These are phyloP conservation scores for Penicillium manginii DNA, from an alignment of 495 filamentous ascomycete genomes.

Conservation along the genomic window DNA sequence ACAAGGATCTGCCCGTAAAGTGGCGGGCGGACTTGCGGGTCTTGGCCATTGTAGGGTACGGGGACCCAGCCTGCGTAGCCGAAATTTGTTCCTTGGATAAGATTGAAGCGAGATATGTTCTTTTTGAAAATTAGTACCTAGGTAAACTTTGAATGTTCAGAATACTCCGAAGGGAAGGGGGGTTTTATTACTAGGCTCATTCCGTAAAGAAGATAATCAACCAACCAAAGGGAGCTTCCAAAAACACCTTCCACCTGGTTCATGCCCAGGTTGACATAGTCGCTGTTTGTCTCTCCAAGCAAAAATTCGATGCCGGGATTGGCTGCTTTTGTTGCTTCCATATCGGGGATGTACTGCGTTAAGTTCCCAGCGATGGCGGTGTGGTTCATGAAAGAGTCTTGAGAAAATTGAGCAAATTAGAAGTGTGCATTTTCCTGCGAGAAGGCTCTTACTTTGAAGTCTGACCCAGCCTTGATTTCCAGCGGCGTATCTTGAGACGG, in stretches of 20 bases:
- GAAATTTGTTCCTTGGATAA: conserved; percentile 26
- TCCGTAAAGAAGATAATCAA: conserved; percentile 21
- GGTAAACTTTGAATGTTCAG: neutral
- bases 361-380: conserved; percentile 15
- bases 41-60: conserved; percentile 12
- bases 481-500: conserved; percentile 16
- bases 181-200: conserved; percentile 16
- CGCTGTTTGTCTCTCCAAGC: conserved; percentile 24
- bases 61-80: conserved; percentile 22
- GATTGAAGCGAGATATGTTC: conserved; percentile 23
- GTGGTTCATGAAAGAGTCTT: conserved; percentile 27
- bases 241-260: conserved; percentile 22
- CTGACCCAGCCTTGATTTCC: conserved; percentile 21
- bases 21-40: conserved; percentile 14
- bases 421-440: neutral
- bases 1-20: conserved; percentile 22
- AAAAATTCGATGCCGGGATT: conserved; percentile 17
- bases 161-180: neutral
- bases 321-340: conserved; percentile 6
- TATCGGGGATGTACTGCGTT: conserved; percentile 20
- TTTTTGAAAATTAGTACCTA: neutral
- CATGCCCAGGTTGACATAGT: conserved; percentile 24
- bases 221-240: conserved; percentile 23
- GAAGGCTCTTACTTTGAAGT: conserved; percentile 11
- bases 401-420: neutral